Base-by-base conservation (phyloP, 352 stramenopile species). In the Globisporangium abappressorium region DNA sequence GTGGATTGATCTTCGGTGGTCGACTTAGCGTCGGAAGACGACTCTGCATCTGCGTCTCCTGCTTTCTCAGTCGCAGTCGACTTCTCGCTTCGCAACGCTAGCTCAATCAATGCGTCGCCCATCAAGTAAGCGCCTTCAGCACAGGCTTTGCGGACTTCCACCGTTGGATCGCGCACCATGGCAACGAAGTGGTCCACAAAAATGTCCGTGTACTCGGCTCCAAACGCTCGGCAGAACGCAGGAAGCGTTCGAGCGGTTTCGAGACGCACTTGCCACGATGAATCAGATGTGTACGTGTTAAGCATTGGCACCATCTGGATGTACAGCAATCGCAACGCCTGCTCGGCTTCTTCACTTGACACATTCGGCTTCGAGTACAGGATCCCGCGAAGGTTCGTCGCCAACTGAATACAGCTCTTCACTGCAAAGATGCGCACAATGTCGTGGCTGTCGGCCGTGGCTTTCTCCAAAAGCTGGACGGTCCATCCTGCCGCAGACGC, bases 171-270 rank as follows among this genome's bases (percentile, higher is more conserved):
- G 26, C 82, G 74, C 38, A 90, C 77, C 75, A 96, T 92, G 11
- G 74, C 89, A 20, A 96, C 82, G 67, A 94, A 96, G 75, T 96
- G 87, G 63, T 96, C 87, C 38, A 96, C 85, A 65, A 96, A 87
- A 18, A 96, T 77, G 55, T 96, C 87, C 22, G 79, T 84, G 71
- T 95, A 95, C 51, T 95, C 87, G 1, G 57, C 62, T 34, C 89
- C 89, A 68, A 96, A 94, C 8, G 81, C 85, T 69, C 80, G 68
- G 51, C 85, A 92, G 54, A 95, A 93, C n/a, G 74, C 71, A 41
- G 85, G 85, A 26, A 96, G 77, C 14, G 84, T 93, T 22, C 81
- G 77, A 14, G 87, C 84, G 24, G 82, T 87, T 66, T 96, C 84
- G 9, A 95, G 70, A 26, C 89, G 87, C 38, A 96, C 87, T 78